Percentiles rank a stretch among this genome's conserved stretches.
These are phyloP conservation scores for Somion occarium DNA, from an alignment of 1,284 basidiomycete genomes.

Conservation along the genomic window DNA sequence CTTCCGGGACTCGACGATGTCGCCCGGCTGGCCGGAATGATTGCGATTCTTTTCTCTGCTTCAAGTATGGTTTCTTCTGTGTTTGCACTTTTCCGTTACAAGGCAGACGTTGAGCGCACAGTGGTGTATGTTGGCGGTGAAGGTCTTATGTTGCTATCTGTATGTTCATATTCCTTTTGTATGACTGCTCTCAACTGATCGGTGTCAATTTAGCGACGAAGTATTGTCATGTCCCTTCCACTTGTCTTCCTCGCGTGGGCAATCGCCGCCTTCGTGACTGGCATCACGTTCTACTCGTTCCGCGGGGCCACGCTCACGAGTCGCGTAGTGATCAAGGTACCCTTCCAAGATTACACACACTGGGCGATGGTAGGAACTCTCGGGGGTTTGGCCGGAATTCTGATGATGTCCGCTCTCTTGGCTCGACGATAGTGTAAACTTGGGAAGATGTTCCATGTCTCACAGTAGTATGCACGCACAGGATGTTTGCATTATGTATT, in stretches of 20 bases:
- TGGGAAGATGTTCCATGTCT: not conserved
- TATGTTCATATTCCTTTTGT: constrained; percentile 27
- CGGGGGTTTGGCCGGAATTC: constrained; percentile 56
- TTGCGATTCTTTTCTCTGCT: constrained; percentile 61
- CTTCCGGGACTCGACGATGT: constrained; percentile 63
- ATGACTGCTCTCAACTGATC: constrained; percentile 5
- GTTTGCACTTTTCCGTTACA: constrained; percentile 62
- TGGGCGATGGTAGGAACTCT: constrained; percentile 60
- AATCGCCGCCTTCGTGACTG: constrained; percentile 59
- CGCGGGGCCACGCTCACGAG: constrained; percentile 39
- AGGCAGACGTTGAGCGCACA: constrained; percentile 52
- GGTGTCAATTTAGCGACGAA: constrained; percentile 41
- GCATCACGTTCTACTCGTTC: constrained; percentile 61
- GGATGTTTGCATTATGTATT: not conserved
- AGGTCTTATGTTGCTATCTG: constrained; percentile 54
- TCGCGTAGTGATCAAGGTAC: constrained; percentile 31
- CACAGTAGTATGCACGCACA: not conserved
- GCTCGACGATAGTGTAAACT: constrained; percentile 36
- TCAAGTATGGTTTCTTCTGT: constrained; percentile 64
- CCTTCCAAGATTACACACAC: constrained; percentile 53
- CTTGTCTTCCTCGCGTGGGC: constrained; percentile 68
- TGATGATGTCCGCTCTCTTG: constrained; percentile 48
- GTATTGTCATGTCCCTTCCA: constrained; percentile 65
- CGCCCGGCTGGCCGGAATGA: constrained; percentile 55
- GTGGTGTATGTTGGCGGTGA: constrained; percentile 43